A percentile compares a stretch with the other conserved stretches of the same genome.
Conservation (phyloP, 164 flowering plant genomes). For the Macadamia integrifolia region DNA sequence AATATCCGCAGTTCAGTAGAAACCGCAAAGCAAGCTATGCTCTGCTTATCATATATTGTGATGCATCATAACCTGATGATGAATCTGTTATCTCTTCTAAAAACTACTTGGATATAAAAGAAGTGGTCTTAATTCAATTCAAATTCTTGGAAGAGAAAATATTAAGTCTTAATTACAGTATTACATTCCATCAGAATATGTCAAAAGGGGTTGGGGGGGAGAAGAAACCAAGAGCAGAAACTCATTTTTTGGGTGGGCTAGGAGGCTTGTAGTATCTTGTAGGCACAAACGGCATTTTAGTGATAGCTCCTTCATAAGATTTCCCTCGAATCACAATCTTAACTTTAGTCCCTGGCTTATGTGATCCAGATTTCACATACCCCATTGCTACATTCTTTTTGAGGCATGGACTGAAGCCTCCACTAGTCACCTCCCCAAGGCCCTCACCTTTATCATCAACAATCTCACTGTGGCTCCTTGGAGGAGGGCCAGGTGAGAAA, state of each 20-base stretch:
- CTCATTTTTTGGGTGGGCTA: conserved; percentile 12
- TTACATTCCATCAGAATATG: conserved; percentile 18
- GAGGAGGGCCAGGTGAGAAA: conserved; percentile 81
- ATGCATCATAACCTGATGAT: no score
- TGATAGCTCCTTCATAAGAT: conserved; percentile 65
- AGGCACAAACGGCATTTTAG: conserved; percentile 97
- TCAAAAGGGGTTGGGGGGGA: conserved; percentile 6
- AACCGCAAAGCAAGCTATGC: no score
- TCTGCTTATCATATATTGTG: no score
- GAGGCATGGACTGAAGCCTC: conserved; percentile 96
- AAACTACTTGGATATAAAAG: no score
- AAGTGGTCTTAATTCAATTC: no score
- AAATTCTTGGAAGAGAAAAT: conserved; percentile 3
- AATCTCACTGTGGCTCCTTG: conserved; percentile 88
- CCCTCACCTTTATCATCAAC: conserved; percentile 48
- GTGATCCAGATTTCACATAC: conserved; percentile 83
- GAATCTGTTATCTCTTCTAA: no score
- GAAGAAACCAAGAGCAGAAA: conserved; percentile 7
- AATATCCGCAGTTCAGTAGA: no score
- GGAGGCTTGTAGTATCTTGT: conserved; percentile 91
- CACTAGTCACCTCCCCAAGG: conserved; percentile 88
- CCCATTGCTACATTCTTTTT: conserved; percentile 99
- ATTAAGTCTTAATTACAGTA: conserved; percentile 9
- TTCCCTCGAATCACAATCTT: conserved; percentile 83
- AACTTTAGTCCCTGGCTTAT: conserved; percentile 77